A percentile compares a stretch with the other conserved stretches of the same genome.
These are phyloP conservation scores for Lipomyces yarrowii DNA, from an alignment of 1,139 yeast species.

Conservation along the genomic window DNA sequence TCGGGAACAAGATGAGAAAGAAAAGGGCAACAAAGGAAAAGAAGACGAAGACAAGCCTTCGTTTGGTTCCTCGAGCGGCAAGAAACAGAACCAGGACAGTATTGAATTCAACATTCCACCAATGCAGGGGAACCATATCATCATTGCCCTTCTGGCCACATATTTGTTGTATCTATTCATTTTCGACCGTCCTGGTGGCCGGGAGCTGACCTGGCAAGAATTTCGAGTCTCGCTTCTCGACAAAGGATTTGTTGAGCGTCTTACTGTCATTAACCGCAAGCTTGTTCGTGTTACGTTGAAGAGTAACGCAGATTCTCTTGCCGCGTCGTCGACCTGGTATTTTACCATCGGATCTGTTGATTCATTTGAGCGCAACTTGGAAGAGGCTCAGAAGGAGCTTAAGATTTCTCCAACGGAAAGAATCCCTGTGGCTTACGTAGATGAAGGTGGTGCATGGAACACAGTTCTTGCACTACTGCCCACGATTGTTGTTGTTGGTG, in stretches of 20 bases:
- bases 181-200: conserved; percentile 22
- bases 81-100: conserved; percentile 1
- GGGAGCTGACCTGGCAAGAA: conserved; percentile 76
- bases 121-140: conserved; percentile 14
- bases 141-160: conserved; percentile 10
- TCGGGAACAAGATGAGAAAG: conserved; percentile 1
- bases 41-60: conserved; percentile 8
- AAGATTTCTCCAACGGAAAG: conserved; percentile 65
- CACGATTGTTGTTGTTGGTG: conserved; percentile 81
- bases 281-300: conserved; percentile 79
- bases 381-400: conserved; percentile 69
- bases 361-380: conserved; percentile 82
- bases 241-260: conserved; percentile 76
- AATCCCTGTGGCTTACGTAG: conserved; percentile 80
- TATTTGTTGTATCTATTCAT: conserved; percentile 18
- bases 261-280: conserved; percentile 74
- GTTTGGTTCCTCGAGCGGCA: not conserved
- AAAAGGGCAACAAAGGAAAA: conserved; percentile 1
- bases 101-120: conserved; percentile 29
- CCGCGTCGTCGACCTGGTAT: conserved; percentile 44
- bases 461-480: conserved; percentile 78
- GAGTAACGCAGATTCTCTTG: conserved; percentile 51
- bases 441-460: conserved; percentile 65
- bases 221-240: conserved; percentile 82
- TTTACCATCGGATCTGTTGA: conserved; percentile 93